These are phyloP conservation scores for Penicillium fuscoglaucum DNA, from an alignment of 2,329 filamentous ascomycete genomes.

Conservation along the genomic window DNA sequence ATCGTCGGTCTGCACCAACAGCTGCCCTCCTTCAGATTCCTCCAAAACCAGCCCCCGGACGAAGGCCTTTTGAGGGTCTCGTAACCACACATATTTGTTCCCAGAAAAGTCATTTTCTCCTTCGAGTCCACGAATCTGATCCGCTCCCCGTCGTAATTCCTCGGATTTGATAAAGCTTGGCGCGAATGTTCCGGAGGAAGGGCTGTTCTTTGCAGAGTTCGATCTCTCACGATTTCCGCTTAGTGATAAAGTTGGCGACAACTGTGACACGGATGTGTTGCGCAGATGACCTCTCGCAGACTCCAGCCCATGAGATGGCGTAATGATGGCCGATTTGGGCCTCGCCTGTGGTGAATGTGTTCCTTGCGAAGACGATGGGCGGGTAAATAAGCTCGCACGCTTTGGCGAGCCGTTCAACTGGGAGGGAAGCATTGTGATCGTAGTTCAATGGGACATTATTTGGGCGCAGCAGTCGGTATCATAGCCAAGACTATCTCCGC, in stretches of 20 bases:
- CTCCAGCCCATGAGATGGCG: conserved; percentile 53
- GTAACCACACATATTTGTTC: conserved; percentile 97
- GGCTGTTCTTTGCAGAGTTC: conserved; percentile 65
- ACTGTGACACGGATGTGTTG: conserved; percentile 67
- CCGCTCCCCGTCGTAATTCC: conserved; percentile 62
- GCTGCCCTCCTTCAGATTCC: conserved; percentile 66
- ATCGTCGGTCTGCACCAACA: conserved; percentile 91
- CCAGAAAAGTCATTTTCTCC: conserved; percentile 99
- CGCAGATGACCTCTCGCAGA: conserved; percentile 60
- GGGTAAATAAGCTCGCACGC: conserved; percentile 77
- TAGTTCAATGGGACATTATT: conserved; percentile 34
- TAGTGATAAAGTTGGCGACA: conserved; percentile 48
- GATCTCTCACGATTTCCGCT: conserved; percentile 49
- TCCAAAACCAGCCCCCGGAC: conserved; percentile 90
- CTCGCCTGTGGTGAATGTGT: conserved; percentile 48
- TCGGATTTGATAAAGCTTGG: conserved; percentile 94
- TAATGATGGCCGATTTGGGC: conserved; percentile 74
- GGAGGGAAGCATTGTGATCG: conserved; percentile 53
- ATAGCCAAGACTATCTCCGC: conserved; percentile 15
- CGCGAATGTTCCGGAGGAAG: conserved; percentile 79
- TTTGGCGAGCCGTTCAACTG: conserved; percentile 66
- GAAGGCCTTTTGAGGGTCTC: conserved; percentile 82
- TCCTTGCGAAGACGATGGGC: conserved; percentile 64
- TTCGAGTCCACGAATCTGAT: conserved; percentile 71
- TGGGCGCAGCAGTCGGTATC: conserved; percentile 17